Base-by-base conservation (phyloP, 2,329 filamentous ascomycete genomes). In the Fusarium humuli region DNA sequence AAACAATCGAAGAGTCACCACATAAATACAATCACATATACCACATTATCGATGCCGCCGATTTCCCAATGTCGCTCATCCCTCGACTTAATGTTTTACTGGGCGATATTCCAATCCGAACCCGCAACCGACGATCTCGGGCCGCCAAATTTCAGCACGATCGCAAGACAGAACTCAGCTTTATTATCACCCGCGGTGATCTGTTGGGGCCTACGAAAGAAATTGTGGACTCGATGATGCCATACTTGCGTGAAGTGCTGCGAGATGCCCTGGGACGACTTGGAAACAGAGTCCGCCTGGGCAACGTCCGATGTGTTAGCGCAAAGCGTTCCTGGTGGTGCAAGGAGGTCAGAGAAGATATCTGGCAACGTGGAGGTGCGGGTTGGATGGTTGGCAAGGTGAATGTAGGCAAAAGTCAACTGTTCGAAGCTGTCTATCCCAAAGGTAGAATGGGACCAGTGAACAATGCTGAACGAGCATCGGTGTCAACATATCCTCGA, bases 361-460 rank as follows among this genome's bases (percentile, higher is more conserved):
- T 99, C 48, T 94, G 90, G 86, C 82, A 90, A 45, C 88, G 93
- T 50, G 94, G 94, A 6, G 95, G 95, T 7, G 96, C 91, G 18
- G 91, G 92, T 18, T 99, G 96, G 95, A 91, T 99, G 85, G 92
- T 99, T 5, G 96, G 96, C n/a, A 98, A 97, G 80, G 94, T 94
- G 68, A 99, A 99, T 77, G 97, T 98, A 4, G 97, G 96, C 25
- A 99, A 99, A 81, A 98, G 95, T 74, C 91, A 92, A 76, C 86
- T 99, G 4, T 97, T 98, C 65, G 91, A 96, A 73, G 88, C 90
- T 7, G 89, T 98, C 10, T 97, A 94, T 75, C 95, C 97, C 6
- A 95, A 92, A 84, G 90, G 89, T 27, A 85, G 85, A 37, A 86
- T 84, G 81, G 83, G 81, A 61, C 71, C 75, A 13, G 50, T 45